phyloP scores from a whole-genome alignment of 352 stramenopile genomes.

The Globisporangium cystogenes region DNA sequence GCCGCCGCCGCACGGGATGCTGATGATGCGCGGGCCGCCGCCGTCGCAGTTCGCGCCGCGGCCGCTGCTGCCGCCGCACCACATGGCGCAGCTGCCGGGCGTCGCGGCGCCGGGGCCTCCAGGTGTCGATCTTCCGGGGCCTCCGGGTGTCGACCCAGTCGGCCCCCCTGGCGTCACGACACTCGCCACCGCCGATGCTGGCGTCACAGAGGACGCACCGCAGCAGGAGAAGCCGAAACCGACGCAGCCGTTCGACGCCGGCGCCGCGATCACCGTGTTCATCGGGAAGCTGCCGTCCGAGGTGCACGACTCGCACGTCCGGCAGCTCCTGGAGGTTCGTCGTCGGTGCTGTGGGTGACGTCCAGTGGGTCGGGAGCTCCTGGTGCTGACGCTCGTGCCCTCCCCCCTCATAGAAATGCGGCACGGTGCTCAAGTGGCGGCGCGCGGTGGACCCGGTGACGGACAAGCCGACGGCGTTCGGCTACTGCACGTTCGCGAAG shows the following conservation, averaged over 20 bases:
- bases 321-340: conserved; percentile 36
- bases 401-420: conserved; percentile 38
- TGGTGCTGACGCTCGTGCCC: not conserved
- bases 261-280: conserved; percentile 35
- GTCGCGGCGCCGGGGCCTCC: not conserved
- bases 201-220: not conserved
- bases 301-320: conserved; percentile 48
- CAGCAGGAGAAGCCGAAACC: not conserved
- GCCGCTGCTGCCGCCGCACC: conserved; percentile 4
- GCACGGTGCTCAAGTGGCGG: conserved; percentile 37
- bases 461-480: conserved; percentile 36
- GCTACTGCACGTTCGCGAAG: conserved; percentile 33
- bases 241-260: conserved; percentile 14
- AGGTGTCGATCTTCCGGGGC: not conserved
- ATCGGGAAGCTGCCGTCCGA: conserved; percentile 46
- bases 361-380: no score
- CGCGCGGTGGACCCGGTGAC: conserved; percentile 37
- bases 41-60: not conserved
- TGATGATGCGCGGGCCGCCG: conserved; percentile 1
- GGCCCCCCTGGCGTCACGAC: conserved; percentile 1
- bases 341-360: no score
- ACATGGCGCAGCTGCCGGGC: conserved; percentile 1
- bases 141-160: not conserved
- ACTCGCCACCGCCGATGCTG: not conserved
- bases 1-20: not conserved